Evolutionary conservation across 306 rosid genomes (phyloP).

Genomic region (Lotus japonicus): DNA sequence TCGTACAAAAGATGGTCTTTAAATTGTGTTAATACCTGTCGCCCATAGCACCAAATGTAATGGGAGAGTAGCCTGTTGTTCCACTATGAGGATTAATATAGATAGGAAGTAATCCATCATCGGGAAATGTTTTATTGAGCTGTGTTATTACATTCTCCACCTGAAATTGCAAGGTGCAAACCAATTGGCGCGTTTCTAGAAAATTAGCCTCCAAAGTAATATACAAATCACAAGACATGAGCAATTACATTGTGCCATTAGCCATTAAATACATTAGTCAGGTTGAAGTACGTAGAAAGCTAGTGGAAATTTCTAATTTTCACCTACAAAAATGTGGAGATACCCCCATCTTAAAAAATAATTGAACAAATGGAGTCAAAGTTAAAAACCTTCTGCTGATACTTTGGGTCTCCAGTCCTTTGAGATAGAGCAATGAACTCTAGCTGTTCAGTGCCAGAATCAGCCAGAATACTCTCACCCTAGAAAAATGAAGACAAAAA

Average conservation of each 20-base stretch:
- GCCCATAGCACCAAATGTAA: conserved; percentile 99
- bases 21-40: conserved; percentile 62
- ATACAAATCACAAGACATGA: conserved; percentile 10
- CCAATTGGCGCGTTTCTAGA: conserved; percentile 29
- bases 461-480: conserved; percentile 94
- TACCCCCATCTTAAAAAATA: neutral
- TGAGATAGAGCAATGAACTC: conserved; percentile 96
- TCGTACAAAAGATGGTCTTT: conserved; percentile 5
- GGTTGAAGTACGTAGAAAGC: too few species aligned
- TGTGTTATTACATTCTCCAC: conserved; percentile 72
- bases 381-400: conserved; percentile 74
- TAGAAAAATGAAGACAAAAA: conserved; percentile 31
- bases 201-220: neutral
- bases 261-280: neutral
- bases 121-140: conserved; percentile 77
- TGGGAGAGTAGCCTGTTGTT: conserved; percentile 47
- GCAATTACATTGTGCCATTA: neutral
- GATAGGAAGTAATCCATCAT: conserved; percentile 93
- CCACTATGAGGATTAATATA: conserved; percentile 74
- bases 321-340: neutral
- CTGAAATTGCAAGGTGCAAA: conserved; percentile 43
- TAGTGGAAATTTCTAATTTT: too few species aligned
- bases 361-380: neutral
- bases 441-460: conserved; percentile 96
- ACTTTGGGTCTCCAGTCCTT: conserved; percentile 92